Evolutionary conservation across 805 yeast species (phyloP).

Genomic region (Lipomyces japonicus): DNA sequence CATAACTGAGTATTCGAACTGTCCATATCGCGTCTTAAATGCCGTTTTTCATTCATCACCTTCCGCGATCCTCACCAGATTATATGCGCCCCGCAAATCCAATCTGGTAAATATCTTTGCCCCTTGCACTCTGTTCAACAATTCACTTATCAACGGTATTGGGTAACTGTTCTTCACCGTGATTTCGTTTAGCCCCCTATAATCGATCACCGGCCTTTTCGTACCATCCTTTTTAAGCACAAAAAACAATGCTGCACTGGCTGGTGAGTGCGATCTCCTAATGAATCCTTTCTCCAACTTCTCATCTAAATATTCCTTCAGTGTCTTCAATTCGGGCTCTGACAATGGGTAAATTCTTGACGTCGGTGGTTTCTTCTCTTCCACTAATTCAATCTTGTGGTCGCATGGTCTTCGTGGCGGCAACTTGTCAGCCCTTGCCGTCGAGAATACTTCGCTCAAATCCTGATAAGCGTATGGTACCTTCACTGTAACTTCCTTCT

Average conservation of each 20-base stretch:
- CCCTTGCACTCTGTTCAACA: background rate
- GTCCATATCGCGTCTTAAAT: constrained; percentile 29
- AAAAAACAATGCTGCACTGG: background rate
- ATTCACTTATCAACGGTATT: background rate
- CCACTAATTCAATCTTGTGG: no score
- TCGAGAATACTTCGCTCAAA: no score
- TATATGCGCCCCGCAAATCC: background rate
- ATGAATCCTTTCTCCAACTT: background rate
- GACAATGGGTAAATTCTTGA: no score
- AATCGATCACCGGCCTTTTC: background rate
- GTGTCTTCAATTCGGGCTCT: background rate
- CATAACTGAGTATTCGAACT: constrained; percentile 32
- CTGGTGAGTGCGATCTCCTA: background rate
- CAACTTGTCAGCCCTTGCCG: no score
- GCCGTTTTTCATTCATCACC: no score
- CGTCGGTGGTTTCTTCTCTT: no score
- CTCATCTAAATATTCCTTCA: background rate
- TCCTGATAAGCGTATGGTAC: no score
- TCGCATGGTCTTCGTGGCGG: no score
- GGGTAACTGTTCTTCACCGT: background rate
- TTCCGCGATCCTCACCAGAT: no score
- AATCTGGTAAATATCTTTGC: background rate
- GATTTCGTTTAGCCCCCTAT: background rate
- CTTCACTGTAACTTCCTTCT: no score
- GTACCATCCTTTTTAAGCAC: background rate